A percentile compares a stretch with the other conserved stretches of the same genome.
Conservation (phyloP, 768 basidiomycete genomes). For the Trametes gibbosa region DNA sequence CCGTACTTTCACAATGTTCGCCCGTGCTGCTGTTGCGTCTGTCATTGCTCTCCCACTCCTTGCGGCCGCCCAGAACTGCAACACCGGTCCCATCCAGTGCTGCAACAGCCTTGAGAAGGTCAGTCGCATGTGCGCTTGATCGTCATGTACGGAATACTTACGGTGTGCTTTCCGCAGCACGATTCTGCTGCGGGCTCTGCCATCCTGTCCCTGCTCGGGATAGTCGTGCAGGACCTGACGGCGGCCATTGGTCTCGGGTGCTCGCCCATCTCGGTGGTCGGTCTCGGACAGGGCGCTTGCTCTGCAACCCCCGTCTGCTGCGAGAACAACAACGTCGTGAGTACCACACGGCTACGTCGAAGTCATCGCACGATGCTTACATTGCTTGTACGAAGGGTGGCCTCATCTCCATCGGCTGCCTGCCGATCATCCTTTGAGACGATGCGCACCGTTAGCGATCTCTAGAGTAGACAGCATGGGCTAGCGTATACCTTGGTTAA, state of each 20-base stretch:
- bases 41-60: slow-evolving; percentile 17
- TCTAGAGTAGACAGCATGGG: neutral
- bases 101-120: slow-evolving; percentile 16
- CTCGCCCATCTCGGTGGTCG: slow-evolving; percentile 17
- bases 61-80: slow-evolving; percentile 17
- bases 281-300: slow-evolving; percentile 10
- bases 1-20: slow-evolving; percentile 14
- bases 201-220: slow-evolving; percentile 8
- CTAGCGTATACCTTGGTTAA: neutral
- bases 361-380: neutral
- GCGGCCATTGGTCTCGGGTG: slow-evolving; percentile 9
- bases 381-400: neutral
- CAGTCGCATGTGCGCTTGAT: neutral
- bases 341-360: neutral
- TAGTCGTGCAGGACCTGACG: slow-evolving; percentile 7
- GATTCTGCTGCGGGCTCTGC: neutral
- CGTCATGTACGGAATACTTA: neutral
- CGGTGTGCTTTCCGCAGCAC: neutral
- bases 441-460: neutral
- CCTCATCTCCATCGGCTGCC: slow-evolving; percentile 17
- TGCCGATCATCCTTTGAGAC: slow-evolving; percentile 12
- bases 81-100: slow-evolving; percentile 17
- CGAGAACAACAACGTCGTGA: slow-evolving; percentile 20
- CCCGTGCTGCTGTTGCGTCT: slow-evolving; percentile 14
- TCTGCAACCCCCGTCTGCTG: slow-evolving; percentile 14